phyloP scores from a whole-genome alignment of 805 yeast species.

The Saccharomycopsis microspora region DNA sequence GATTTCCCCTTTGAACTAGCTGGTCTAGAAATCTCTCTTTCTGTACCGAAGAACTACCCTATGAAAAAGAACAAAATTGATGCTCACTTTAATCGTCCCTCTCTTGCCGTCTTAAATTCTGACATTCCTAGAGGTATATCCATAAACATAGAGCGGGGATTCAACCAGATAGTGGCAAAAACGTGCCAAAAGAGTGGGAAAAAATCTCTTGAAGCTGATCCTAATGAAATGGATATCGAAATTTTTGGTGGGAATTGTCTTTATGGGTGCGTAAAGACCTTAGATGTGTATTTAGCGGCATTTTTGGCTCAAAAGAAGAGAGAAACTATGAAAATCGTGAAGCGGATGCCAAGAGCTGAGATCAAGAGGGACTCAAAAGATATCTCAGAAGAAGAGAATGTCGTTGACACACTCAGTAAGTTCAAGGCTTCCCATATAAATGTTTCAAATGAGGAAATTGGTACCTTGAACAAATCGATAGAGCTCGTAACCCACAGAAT shows the following conservation, averaged over 20 bases:
- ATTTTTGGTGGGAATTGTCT: slow-evolving; percentile 34
- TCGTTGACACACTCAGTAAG: no score
- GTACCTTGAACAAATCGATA: background rate
- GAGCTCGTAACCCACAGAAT: background rate
- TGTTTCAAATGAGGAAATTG: slow-evolving; percentile 1
- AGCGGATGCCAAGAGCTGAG: slow-evolving; percentile 11
- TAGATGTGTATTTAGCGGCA: slow-evolving; percentile 47
- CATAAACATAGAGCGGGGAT: slow-evolving; percentile 57
- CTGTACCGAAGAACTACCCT: slow-evolving; percentile 49
- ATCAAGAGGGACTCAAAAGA: background rate
- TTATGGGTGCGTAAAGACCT: slow-evolving; percentile 38
- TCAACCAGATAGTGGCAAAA: slow-evolving; percentile 30
- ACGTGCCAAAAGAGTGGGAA: slow-evolving; percentile 18
- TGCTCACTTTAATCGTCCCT: slow-evolving; percentile 27
- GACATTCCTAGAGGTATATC: slow-evolving; percentile 65
- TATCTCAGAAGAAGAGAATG: no score
- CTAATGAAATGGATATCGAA: slow-evolving; percentile 6
- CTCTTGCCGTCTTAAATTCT: slow-evolving; percentile 45
- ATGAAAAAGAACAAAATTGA: slow-evolving; percentile 14
- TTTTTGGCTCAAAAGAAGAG: slow-evolving; percentile 49
- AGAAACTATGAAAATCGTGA: slow-evolving; percentile 51
- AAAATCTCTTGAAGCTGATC: slow-evolving; percentile 3
- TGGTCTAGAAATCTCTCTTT: slow-evolving; percentile 37
- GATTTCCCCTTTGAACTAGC: slow-evolving; percentile 60
- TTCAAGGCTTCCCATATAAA: no score